Evolutionary conservation across 2,329 filamentous ascomycete species (phyloP), one percentile per base, ranked within the genome.

Genomic region (Geosmithia putterillii): DNA sequence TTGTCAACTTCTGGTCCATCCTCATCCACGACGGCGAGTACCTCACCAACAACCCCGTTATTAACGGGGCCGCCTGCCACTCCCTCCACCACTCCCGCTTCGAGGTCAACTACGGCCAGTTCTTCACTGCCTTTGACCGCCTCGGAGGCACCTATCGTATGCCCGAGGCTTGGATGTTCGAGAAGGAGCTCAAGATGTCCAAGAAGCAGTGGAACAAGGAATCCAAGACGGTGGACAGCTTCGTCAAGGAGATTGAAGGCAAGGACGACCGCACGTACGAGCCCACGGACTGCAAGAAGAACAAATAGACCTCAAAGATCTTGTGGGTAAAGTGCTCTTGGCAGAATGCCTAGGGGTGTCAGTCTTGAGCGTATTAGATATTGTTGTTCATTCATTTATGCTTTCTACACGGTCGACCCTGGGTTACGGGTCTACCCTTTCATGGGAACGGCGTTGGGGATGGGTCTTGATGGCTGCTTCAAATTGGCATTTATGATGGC

Each of bases 1-100:
- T 94, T 59, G 86, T 96, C 69, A 94, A 96, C 66, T 78, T 95
- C 64, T 96, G 90, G 90, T 94, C 89, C 35, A 86, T 96, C 54
- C 74, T 95, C 66, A 95, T 96, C 56, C 80, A 96, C 63, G 90
- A 96, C 55, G 90, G 90, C 55, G 90, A 96, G 66, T 95, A 94
- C 59, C 77, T 94, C 15, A 83, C 87, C 56, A 85, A 95, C 65
- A 86, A 83, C 55, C 83, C 87, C n/a, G 63, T 95, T 52, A 79
- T 95, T 65, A 96, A 96, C 60, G 90, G 90, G 42, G 88, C 90
- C 12, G 90, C 90, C 22, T 95, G 90, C 71, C 90, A 95, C 73
- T 64, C 63, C 5, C 58, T 66, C 2, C 90, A 96, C 64, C 90
- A 95, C 59, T 63, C 61, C 20, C 59, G 61, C 44, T 65, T 65